These are phyloP conservation scores for Arctium lappa DNA, from an alignment of 129 eudicot genomes.

Conservation along the genomic window DNA sequence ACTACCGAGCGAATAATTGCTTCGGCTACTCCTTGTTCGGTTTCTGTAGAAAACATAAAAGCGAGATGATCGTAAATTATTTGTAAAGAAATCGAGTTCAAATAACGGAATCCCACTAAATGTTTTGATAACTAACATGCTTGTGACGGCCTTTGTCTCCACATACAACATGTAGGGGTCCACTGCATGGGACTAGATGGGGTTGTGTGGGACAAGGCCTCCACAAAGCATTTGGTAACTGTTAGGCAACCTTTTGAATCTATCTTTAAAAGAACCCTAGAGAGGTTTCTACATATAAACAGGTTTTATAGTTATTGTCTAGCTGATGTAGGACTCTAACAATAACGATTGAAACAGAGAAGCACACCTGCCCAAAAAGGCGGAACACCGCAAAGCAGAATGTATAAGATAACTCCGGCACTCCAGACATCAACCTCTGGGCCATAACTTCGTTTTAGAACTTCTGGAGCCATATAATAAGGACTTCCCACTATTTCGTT, in stretches of 20 bases:
- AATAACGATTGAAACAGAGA: not conserved
- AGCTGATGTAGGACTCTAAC: not conserved
- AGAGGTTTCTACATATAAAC: not conserved
- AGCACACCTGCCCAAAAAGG: slow-evolving; percentile 88
- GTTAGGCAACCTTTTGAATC: not conserved
- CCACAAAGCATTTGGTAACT: not conserved
- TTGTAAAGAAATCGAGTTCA: not conserved
- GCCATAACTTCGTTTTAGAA: slow-evolving; percentile 72
- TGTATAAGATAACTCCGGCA: slow-evolving; percentile 83
- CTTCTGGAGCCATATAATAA: slow-evolving; percentile 92
- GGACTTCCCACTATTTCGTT: slow-evolving; percentile 92
- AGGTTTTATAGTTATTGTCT: not conserved
- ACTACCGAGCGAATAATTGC: slow-evolving; percentile 77
- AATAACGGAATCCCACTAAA: not conserved
- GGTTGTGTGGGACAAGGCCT: not conserved
- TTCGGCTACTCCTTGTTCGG: slow-evolving; percentile 93
- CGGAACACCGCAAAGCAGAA: slow-evolving; percentile 85
- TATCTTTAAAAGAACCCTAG: not conserved
- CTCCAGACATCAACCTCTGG: slow-evolving; percentile 92
- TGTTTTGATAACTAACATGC: not conserved
- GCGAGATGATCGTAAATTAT: not conserved
- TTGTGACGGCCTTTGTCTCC: not conserved
- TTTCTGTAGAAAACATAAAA: slow-evolving; percentile 34
- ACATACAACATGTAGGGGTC: not conserved
- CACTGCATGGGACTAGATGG: not conserved